Conservation (phyloP, 345 rosid genomes). For the Theobroma cacao region DNA sequence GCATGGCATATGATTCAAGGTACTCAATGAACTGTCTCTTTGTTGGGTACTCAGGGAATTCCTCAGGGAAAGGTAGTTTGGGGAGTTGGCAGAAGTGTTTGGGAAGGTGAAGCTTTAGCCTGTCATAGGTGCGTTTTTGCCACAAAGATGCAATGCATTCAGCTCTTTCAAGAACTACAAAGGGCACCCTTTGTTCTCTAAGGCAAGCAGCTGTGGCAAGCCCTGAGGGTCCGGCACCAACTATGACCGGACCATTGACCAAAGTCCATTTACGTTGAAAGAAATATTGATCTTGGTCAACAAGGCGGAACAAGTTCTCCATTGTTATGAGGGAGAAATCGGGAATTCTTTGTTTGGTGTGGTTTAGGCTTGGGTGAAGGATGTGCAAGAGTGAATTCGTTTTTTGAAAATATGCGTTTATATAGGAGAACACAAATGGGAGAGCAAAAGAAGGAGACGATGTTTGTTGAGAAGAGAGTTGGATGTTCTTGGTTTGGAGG, state of each 20-base stretch:
- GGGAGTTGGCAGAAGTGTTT: slow-evolving; percentile 85
- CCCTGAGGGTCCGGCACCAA: slow-evolving; percentile 90
- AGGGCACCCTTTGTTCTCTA: slow-evolving; percentile 65
- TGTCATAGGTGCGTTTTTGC: slow-evolving; percentile 76
- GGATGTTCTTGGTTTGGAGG: slow-evolving; percentile 16
- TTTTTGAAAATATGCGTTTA: too few relatives aligned
- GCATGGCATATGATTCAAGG: slow-evolving; percentile 64
- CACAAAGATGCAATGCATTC: slow-evolving; percentile 89
- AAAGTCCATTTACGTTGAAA: slow-evolving; percentile 44
- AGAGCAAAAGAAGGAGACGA: not conserved
- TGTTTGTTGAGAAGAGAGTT: not conserved
- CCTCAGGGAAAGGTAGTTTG: slow-evolving; percentile 69
- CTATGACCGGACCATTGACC: slow-evolving; percentile 79
- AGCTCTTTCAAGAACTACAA: slow-evolving; percentile 66
- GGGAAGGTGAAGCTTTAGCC: slow-evolving; percentile 86
- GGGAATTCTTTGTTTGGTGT: not conserved
- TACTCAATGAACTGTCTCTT: slow-evolving; percentile 64
- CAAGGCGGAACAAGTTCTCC: slow-evolving; percentile 44
- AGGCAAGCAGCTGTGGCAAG: slow-evolving; percentile 85
- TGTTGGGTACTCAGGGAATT: slow-evolving; percentile 73
- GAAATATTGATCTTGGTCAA: slow-evolving; percentile 42
- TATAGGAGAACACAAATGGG: not conserved
- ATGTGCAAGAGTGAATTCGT: not conserved
- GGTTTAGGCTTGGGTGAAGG: not conserved
- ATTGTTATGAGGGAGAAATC: slow-evolving; percentile 12